phyloP scores from a whole-genome alignment of 495 filamentous ascomycete genomes.

The Aspergillus egyptiacus region DNA sequence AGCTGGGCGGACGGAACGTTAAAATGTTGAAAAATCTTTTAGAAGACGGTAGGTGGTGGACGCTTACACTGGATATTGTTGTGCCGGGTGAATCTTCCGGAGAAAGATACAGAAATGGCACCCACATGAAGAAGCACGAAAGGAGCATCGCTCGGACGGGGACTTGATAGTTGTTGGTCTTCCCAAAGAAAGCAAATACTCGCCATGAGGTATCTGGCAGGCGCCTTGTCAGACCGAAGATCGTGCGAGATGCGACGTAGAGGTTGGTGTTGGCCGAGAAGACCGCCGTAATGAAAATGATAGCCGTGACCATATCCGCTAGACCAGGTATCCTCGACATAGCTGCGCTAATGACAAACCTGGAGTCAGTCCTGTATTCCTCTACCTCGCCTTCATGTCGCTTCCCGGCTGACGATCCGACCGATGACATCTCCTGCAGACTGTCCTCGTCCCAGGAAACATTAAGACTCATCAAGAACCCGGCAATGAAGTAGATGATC shows the following conservation, averaged over 20 bases:
- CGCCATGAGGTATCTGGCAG: slow-evolving; percentile 19
- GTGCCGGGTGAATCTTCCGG: slow-evolving; percentile 11
- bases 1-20: slow-evolving; percentile 17
- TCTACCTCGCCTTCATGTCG: background rate
- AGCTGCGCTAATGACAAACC: slow-evolving; percentile 34
- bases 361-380: slow-evolving; percentile 17
- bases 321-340: slow-evolving; percentile 23
- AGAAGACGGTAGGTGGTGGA: background rate
- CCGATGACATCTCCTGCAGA: slow-evolving; percentile 28
- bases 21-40: background rate
- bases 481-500: slow-evolving; percentile 25
- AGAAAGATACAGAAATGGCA: slow-evolving; percentile 36
- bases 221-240: slow-evolving; percentile 39
- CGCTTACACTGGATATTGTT: slow-evolving; percentile 11
- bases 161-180: slow-evolving; percentile 26
- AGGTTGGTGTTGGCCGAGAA: slow-evolving; percentile 39
- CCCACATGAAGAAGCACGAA: slow-evolving; percentile 36
- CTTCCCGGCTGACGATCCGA: background rate
- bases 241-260: slow-evolving; percentile 41
- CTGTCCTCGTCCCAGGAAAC: slow-evolving; percentile 31
- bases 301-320: slow-evolving; percentile 31
- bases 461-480: slow-evolving; percentile 31
- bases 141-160: slow-evolving; percentile 39
- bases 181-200: slow-evolving; percentile 29
- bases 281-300: slow-evolving; percentile 38